These are phyloP conservation scores for Prunus padus DNA, from an alignment of 306 rosid genomes.

Conservation along the genomic window DNA sequence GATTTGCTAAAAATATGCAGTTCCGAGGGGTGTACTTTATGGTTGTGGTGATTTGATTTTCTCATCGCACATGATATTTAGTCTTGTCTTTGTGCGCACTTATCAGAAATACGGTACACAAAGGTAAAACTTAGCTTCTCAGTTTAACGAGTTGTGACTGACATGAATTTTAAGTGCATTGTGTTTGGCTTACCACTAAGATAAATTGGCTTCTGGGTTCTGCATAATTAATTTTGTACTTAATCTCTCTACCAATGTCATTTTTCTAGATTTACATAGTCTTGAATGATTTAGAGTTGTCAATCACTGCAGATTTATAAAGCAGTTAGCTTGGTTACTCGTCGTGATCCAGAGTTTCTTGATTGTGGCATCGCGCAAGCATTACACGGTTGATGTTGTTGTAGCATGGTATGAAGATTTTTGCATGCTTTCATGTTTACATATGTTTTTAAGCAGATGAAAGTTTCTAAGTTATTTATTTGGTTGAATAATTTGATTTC, in stretches of 20 bases:
- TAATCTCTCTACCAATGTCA: background rate
- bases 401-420: constrained; percentile 78
- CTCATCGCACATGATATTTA: constrained; percentile 97
- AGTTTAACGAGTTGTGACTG: background rate
- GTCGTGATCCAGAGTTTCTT: constrained; percentile 81
- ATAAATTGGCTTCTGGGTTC: background rate
- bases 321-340: constrained; percentile 86
- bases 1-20: constrained; percentile 48
- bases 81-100: constrained; percentile 78
- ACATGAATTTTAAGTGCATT: background rate
- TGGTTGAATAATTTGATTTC: constrained; percentile 21
- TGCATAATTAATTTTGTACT: background rate
- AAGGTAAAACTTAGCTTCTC: constrained; percentile 44
- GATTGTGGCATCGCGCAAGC: constrained; percentile 96
- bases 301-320: constrained; percentile 51
- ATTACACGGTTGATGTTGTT: constrained; percentile 95
- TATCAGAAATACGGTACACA: constrained; percentile 84
- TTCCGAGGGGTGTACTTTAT: constrained; percentile 77
- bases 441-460: background rate
- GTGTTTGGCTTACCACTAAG: background rate
- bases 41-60: constrained; percentile 99
- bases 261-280: background rate
- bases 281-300: constrained; percentile 7
- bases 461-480: background rate
- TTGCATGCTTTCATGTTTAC: background rate